phyloP scores from a whole-genome alignment of 495 filamentous ascomycete genomes.

The Penicillium desertorum region DNA sequence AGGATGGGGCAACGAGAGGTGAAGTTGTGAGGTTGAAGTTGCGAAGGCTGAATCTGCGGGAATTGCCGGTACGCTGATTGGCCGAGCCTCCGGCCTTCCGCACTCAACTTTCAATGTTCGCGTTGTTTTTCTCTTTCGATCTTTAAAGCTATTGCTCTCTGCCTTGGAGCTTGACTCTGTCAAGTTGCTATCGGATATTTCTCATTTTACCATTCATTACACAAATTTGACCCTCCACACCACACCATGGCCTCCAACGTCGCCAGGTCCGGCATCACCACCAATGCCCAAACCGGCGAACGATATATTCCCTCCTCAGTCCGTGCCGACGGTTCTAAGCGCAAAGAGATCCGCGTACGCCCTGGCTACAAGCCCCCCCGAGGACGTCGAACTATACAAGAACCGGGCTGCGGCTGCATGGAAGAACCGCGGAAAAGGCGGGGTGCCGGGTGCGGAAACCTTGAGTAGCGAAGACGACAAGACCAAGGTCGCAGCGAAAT shows the following conservation, averaged over 20 bases:
- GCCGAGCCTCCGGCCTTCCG: constrained; percentile 33
- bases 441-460: constrained; percentile 77
- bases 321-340: constrained; percentile 81
- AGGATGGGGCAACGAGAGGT: constrained; percentile 22
- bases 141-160: constrained; percentile 6
- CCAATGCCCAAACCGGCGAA: constrained; percentile 68
- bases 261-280: constrained; percentile 69
- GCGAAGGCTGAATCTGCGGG: constrained; percentile 39
- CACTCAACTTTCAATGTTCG: constrained; percentile 11
- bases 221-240: neutral
- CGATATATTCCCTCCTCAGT: constrained; percentile 83
- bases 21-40: constrained; percentile 30
- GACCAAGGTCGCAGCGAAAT: constrained; percentile 33
- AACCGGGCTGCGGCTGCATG: constrained; percentile 85
- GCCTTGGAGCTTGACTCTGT: constrained; percentile 7
- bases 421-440: constrained; percentile 74
- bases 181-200: constrained; percentile 2
- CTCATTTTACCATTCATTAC: neutral
- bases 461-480: constrained; percentile 52
- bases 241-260: constrained; percentile 32
- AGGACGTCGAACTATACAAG: constrained; percentile 96
- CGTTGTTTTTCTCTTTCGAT: constrained; percentile 9
- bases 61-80: constrained; percentile 50
- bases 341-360: constrained; percentile 88
- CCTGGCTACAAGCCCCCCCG: constrained; percentile 90